phyloP scores from a whole-genome alignment of 179 eudicot genomes.

The Beta macrorhiza region DNA sequence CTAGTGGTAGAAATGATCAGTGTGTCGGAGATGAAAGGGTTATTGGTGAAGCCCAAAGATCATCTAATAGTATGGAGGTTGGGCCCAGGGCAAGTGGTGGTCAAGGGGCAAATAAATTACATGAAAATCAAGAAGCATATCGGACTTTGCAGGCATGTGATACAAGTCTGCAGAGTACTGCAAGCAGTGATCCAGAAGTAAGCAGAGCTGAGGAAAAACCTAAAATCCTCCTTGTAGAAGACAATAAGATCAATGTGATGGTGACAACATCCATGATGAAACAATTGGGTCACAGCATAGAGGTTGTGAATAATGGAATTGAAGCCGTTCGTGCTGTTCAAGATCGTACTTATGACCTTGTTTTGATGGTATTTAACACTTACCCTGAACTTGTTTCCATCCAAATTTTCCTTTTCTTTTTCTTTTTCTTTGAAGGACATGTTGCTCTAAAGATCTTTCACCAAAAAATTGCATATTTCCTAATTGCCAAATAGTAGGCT shows the following conservation, averaged over 20 bases:
- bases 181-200: constrained; percentile 43
- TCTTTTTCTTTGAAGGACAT: not conserved
- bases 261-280: constrained; percentile 89
- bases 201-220: constrained; percentile 38
- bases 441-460: not conserved
- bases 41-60: constrained; percentile 23
- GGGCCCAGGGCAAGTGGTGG: not conserved
- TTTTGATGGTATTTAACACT: constrained; percentile 66
- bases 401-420: not conserved
- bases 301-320: constrained; percentile 81
- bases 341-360: constrained; percentile 55
- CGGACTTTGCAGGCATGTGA: constrained; percentile 30
- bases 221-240: constrained; percentile 89
- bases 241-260: constrained; percentile 84
- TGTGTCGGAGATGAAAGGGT: constrained; percentile 22
- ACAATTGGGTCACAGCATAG: constrained; percentile 69
- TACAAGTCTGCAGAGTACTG: constrained; percentile 48
- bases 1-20: constrained; percentile 25
- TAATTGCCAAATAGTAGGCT: not conserved
- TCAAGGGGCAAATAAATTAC: constrained; percentile 24
- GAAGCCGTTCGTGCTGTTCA: constrained; percentile 94
- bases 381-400: not conserved
- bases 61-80: constrained; percentile 19
- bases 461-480: not conserved
- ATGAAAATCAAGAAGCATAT: constrained; percentile 30